Conservation (phyloP, 805 yeast species). For the Kluyveromyces siamensis region DNA sequence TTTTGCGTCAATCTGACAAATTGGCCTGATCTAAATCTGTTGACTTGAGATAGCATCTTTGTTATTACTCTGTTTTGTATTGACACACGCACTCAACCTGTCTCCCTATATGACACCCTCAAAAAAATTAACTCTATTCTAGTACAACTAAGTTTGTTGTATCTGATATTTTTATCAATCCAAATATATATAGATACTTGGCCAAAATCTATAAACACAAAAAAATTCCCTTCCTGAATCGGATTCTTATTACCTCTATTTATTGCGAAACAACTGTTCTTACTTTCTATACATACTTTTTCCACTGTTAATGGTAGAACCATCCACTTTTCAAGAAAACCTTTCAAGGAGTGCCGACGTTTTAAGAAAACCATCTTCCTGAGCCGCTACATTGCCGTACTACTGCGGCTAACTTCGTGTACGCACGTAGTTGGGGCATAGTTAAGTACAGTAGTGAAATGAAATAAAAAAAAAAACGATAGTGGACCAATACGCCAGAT, state of each 20-base stretch:
- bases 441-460: not conserved
- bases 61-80: not conserved
- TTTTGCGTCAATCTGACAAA: not conserved
- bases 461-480: no score
- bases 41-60: constrained; percentile 1
- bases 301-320: not conserved
- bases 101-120: no score
- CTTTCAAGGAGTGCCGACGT: not conserved
- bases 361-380: not conserved
- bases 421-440: not conserved
- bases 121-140: no score
- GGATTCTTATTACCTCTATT: not conserved
- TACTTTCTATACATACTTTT: not conserved
- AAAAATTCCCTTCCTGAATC: not conserved
- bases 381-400: not conserved
- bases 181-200: not conserved
- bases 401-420: not conserved
- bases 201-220: not conserved
- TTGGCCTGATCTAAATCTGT: not conserved
- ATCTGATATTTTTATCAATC: not conserved
- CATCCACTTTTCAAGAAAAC: not conserved
- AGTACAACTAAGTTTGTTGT: not conserved
- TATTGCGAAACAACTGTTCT: not conserved
- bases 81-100: no score
- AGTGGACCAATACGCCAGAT: not conserved